Percentiles rank a stretch among this genome's conserved stretches.
Conservation (phyloP, 176 grass and related monocot genomes). For the Ampelocalamus luodianensis region DNA sequence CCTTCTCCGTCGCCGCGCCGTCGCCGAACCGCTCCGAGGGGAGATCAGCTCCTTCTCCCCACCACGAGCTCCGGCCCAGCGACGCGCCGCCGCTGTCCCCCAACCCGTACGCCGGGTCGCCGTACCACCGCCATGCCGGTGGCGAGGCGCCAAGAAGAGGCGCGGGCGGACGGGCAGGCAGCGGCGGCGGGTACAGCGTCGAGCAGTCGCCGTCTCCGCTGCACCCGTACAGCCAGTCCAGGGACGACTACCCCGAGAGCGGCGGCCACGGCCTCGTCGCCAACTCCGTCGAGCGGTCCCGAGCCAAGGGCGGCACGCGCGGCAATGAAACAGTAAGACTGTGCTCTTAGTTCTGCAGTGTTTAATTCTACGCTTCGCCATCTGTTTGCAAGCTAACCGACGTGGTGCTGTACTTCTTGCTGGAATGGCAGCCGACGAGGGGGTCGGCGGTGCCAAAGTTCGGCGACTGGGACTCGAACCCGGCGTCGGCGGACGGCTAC, state of each 20-base stretch:
- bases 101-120: constrained; percentile 49
- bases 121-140: constrained; percentile 39
- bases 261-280: constrained; percentile 44
- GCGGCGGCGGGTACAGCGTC: constrained; percentile 37
- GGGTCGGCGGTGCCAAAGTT: constrained; percentile 90
- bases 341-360: not conserved
- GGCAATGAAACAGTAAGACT: constrained; percentile 53
- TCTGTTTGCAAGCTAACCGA: not conserved
- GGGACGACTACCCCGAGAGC: constrained; percentile 31
- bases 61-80: constrained; percentile 50
- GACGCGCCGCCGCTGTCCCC: constrained; percentile 39
- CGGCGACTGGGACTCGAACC: constrained; percentile 95
- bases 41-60: not conserved
- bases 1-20: constrained; percentile 52
- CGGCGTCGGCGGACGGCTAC: constrained; percentile 86
- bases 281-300: constrained; percentile 47
- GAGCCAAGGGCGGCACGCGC: constrained; percentile 41
- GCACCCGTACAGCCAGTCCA: constrained; percentile 43
- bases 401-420: not conserved
- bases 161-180: not conserved
- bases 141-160: constrained; percentile 25
- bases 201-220: constrained; percentile 46
- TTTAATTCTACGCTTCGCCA: not conserved
- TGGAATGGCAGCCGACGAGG: constrained; percentile 60
- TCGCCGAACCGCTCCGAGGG: constrained; percentile 45